Evolutionary conservation across 768 basidiomycete species (phyloP).

Genomic region (Saitozyma podzolica): DNA sequence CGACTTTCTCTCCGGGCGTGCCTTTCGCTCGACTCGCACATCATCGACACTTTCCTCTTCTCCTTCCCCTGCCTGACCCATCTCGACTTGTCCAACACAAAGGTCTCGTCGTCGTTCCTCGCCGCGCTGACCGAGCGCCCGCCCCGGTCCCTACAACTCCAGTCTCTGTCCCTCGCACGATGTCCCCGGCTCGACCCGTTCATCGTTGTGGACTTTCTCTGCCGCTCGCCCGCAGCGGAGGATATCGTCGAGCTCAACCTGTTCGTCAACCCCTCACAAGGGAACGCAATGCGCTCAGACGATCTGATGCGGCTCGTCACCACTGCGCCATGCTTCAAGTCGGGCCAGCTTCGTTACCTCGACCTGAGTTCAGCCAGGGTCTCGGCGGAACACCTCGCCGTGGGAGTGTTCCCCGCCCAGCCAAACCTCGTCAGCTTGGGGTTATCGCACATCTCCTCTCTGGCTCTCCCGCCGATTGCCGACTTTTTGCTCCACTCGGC

Average conservation of each 20-base stretch:
- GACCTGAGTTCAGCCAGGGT: slow-evolving; percentile 84
- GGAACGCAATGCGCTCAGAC: slow-evolving; percentile 75
- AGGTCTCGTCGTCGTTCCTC: slow-evolving; percentile 43
- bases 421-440: slow-evolving; percentile 81
- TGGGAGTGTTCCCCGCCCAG: slow-evolving; percentile 62
- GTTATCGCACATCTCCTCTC: slow-evolving; percentile 75
- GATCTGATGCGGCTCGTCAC: slow-evolving; percentile 70
- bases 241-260: slow-evolving; percentile 71
- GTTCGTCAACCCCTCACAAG: slow-evolving; percentile 58
- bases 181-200: slow-evolving; percentile 81
- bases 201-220: slow-evolving; percentile 71
- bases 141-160: slow-evolving; percentile 62
- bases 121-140: slow-evolving; percentile 58
- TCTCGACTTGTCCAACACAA: slow-evolving; percentile 51
- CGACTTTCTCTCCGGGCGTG: slow-evolving; percentile 50
- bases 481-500: slow-evolving; percentile 70
- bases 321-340: slow-evolving; percentile 74
- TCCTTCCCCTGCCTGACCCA: slow-evolving; percentile 50
- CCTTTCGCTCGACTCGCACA: slow-evolving; percentile 41
- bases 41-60: slow-evolving; percentile 39
- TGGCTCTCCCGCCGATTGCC: slow-evolving; percentile 67
- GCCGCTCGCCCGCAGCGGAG: slow-evolving; percentile 65
- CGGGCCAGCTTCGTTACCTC: slow-evolving; percentile 75
- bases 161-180: slow-evolving; percentile 77
- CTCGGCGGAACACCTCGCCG: slow-evolving; percentile 59